Evolutionary conservation across 1,284 basidiomycete species (phyloP).

Genomic region (Ceratorhiza oryzae-sativae): DNA sequence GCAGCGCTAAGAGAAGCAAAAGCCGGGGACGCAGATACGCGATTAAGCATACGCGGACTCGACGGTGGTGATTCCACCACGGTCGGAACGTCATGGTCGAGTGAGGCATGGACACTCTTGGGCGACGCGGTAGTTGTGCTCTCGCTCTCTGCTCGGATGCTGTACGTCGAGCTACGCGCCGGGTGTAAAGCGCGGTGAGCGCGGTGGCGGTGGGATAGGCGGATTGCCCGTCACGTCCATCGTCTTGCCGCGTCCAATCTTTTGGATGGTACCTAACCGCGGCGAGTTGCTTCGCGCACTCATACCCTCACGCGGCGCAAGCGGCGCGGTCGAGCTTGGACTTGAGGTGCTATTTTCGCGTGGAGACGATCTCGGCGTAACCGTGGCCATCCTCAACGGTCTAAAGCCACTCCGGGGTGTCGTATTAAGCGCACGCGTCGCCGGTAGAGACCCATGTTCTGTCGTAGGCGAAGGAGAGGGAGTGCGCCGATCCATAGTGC

Average conservation of each 20-base stretch:
- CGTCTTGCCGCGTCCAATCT: slow-evolving; percentile 35
- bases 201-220: neutral
- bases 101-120: neutral
- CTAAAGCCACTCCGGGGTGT: slow-evolving; percentile 10
- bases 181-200: slow-evolving; percentile 4
- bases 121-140: slow-evolving; percentile 16
- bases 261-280: slow-evolving; percentile 32
- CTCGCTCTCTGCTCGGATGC: slow-evolving; percentile 26
- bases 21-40: slow-evolving; percentile 18
- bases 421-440: slow-evolving; percentile 13
- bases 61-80: slow-evolving; percentile 14
- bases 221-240: slow-evolving; percentile 14
- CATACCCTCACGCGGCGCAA: too few relatives aligned
- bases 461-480: slow-evolving; percentile 25
- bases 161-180: slow-evolving; percentile 18
- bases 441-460: neutral
- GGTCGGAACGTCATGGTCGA: slow-evolving; percentile 5
- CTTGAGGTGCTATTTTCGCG: neutral
- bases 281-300: slow-evolving; percentile 22
- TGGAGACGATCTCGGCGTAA: neutral
- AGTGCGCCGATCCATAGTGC: slow-evolving; percentile 7
- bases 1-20: slow-evolving; percentile 33
- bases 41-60: slow-evolving; percentile 32
- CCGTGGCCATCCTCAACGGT: slow-evolving; percentile 34
- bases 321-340: neutral